phyloP scores from a whole-genome alignment of 116 monocot genomes.

The Iris pallida region DNA sequence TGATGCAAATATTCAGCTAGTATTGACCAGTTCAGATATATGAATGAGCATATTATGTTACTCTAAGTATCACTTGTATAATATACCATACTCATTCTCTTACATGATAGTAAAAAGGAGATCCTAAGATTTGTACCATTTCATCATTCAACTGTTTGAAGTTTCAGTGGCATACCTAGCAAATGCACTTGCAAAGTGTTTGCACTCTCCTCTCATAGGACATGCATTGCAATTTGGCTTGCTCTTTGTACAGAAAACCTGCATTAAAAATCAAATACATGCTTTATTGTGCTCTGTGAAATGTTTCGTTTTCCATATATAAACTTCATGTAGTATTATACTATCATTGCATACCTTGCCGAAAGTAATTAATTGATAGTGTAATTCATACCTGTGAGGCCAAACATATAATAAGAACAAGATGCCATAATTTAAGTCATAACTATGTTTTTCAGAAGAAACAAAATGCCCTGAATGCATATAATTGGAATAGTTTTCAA shows the following conservation, averaged over 20 bases:
- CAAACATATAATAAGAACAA: constrained; percentile 12
- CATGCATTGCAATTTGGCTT: constrained; percentile 97
- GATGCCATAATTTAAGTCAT: too few relatives aligned
- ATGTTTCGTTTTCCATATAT: not conserved
- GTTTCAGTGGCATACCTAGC: constrained; percentile 52
- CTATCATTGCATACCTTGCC: constrained; percentile 63
- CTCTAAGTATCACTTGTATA: too few relatives aligned
- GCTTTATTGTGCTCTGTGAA: too few relatives aligned
- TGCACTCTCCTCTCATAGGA: constrained; percentile 91
- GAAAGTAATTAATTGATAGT: constrained; percentile 94
- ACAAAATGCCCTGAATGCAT: not conserved
- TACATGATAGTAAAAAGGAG: too few relatives aligned
- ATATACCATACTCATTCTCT: too few relatives aligned
- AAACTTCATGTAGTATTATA: not conserved
- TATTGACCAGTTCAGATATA: too few relatives aligned
- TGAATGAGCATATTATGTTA: too few relatives aligned
- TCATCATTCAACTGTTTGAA: not conserved
- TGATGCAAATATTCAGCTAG: too few relatives aligned
- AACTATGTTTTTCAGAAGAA: not conserved
- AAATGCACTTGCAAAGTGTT: constrained; percentile 93
- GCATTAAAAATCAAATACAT: constrained; percentile 10
- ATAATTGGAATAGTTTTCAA: not conserved
- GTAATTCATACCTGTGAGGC: constrained; percentile 74
- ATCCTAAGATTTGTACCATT: too few relatives aligned
- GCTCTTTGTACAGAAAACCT: constrained; percentile 97